A percentile compares a stretch with the other conserved stretches of the same genome.
These are phyloP conservation scores for Curvularia eragrostidis DNA, from an alignment of 2,329 filamentous ascomycete genomes.

Conservation along the genomic window DNA sequence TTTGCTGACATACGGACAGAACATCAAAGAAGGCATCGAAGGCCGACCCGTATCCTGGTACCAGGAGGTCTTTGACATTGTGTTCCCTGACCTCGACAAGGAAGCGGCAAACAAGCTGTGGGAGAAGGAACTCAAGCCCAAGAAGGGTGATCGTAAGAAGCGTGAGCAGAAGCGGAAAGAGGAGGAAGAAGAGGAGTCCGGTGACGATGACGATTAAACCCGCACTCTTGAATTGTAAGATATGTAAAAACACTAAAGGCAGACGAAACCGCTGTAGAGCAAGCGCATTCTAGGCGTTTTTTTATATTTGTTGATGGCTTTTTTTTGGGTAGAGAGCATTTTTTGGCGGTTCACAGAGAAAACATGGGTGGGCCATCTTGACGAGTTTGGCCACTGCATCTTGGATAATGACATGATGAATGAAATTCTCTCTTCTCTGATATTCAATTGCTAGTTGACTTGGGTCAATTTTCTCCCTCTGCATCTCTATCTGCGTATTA, in stretches of 20 bases:
- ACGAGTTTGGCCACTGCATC: background rate
- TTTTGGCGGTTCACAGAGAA: background rate
- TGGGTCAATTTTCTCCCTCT: too few species aligned
- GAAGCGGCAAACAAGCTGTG: conserved; percentile 75
- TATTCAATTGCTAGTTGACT: too few species aligned
- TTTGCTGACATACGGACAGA: conserved; percentile 63
- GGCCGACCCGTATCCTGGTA: conserved; percentile 94
- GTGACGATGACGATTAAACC: conserved; percentile 43
- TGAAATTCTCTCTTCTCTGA: conserved; percentile 6
- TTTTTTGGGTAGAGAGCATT: background rate
- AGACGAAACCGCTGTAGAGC: background rate
- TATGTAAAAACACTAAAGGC: conserved; percentile 9
- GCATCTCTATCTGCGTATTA: background rate
- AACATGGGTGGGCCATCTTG: background rate
- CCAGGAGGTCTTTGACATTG: conserved; percentile 85
- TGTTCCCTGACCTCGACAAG: conserved; percentile 82
- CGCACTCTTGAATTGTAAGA: conserved; percentile 8
- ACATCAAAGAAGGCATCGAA: conserved; percentile 96
- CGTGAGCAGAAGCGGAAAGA: conserved; percentile 52
- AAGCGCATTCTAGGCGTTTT: conserved; percentile 12
- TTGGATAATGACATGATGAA: conserved; percentile 5
- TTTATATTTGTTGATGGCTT: background rate
- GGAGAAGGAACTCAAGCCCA: conserved; percentile 64
- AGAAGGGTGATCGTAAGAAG: conserved; percentile 47
- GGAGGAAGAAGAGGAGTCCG: conserved; percentile 55